Conservation (phyloP, 108 stramenopile species). For the Skeletonema grethae region DNA sequence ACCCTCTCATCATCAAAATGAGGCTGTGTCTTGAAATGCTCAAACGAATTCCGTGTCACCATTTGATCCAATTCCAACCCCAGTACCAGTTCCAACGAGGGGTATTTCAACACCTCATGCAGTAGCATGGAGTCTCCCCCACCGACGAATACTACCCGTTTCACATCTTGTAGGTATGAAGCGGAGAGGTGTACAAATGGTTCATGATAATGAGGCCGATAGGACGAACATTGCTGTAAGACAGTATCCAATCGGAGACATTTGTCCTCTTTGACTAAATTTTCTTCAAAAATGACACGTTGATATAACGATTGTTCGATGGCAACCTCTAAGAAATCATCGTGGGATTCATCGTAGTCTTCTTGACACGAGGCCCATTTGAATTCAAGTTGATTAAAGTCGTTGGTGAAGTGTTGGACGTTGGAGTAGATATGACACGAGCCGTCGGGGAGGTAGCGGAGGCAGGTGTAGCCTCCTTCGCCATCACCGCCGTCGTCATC, state of each 20-base stretch:
- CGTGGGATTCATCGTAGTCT: slow-evolving; percentile 37
- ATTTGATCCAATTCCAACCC: slow-evolving; percentile 86
- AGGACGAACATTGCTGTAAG: slow-evolving; percentile 72
- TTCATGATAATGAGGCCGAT: slow-evolving; percentile 89
- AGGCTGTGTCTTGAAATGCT: slow-evolving; percentile 74
- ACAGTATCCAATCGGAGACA: slow-evolving; percentile 72
- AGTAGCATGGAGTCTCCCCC: slow-evolving; percentile 89
- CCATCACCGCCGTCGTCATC: slow-evolving; percentile 8
- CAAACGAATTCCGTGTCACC: slow-evolving; percentile 67
- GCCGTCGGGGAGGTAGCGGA: slow-evolving; percentile 24
- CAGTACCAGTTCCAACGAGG: slow-evolving; percentile 72
- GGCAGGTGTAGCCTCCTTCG: slow-evolving; percentile 16
- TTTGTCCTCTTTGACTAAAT: slow-evolving; percentile 51
- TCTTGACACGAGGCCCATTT: slow-evolving; percentile 47
- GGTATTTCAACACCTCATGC: slow-evolving; percentile 83
- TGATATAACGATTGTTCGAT: slow-evolving; percentile 41
- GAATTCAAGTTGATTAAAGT: slow-evolving; percentile 42
- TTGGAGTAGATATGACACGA: slow-evolving; percentile 25
- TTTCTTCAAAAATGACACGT: slow-evolving; percentile 45
- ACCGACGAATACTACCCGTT: slow-evolving; percentile 76
- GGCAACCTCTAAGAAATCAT: slow-evolving; percentile 39
- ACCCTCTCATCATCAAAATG: slow-evolving; percentile 83
- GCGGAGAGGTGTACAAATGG: slow-evolving; percentile 77
- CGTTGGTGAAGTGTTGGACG: slow-evolving; percentile 46
- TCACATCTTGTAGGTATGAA: slow-evolving; percentile 61